A percentile compares a stretch with the other conserved stretches of the same genome.
These are phyloP conservation scores for Limtongia smithiae DNA, from an alignment of 805 yeast species.

Conservation along the genomic window DNA sequence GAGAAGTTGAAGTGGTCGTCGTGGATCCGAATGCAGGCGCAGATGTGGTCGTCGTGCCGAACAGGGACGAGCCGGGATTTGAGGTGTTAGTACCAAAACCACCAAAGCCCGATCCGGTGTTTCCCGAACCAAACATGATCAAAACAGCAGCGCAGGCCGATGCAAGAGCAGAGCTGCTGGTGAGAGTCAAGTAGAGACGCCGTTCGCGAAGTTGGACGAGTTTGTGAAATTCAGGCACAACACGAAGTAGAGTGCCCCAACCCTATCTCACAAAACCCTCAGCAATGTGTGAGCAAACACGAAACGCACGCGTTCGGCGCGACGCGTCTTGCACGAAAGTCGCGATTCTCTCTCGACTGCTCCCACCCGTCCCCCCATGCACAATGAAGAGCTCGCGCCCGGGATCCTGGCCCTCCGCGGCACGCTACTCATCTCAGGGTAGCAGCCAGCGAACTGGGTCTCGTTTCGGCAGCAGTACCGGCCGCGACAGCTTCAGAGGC, in stretches of 20 bases:
- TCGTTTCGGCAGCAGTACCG: neutral
- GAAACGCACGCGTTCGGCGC: too few relatives aligned
- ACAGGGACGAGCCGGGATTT: slow-evolving; percentile 19
- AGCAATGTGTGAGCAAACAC: too few relatives aligned
- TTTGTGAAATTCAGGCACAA: too few relatives aligned
- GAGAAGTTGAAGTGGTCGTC: neutral
- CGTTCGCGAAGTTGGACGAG: too few relatives aligned
- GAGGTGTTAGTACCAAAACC: slow-evolving; percentile 24
- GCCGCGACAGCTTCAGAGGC: neutral
- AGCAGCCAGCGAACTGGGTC: slow-evolving; percentile 1
- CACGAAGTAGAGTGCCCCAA: too few relatives aligned
- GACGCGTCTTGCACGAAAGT: too few relatives aligned
- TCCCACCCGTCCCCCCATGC: too few relatives aligned
- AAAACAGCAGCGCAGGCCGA: too few relatives aligned
- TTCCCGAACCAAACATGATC: slow-evolving; percentile 25
- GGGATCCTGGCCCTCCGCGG: slow-evolving; percentile 10
- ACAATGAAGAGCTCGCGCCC: too few relatives aligned
- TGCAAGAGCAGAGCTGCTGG: neutral
- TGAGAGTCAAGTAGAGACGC: neutral
- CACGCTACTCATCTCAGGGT: slow-evolving; percentile 10
- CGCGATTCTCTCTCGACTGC: too few relatives aligned
- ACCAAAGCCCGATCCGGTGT: slow-evolving; percentile 28
- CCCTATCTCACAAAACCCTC: too few relatives aligned
- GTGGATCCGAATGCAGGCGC: slow-evolving; percentile 11
- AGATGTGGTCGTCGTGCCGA: slow-evolving; percentile 7